These are phyloP conservation scores for Elaeagnus macrophylla DNA, from an alignment of 306 rosid genomes.

Conservation along the genomic window DNA sequence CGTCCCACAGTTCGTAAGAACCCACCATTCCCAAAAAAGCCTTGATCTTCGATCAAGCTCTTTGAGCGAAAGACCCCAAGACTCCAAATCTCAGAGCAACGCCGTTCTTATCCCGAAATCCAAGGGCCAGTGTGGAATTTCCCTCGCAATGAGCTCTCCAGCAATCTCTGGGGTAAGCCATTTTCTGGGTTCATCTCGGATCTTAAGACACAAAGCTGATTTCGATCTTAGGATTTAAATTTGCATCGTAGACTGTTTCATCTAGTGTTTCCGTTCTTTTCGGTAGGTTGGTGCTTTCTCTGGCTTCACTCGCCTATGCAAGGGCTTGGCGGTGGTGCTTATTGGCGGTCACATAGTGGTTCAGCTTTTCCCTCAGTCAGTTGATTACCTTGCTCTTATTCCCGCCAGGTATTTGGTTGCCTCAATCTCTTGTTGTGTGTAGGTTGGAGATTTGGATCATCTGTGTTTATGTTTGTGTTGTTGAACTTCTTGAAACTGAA, in stretches of 20 bases:
- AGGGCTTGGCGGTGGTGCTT: slow-evolving; percentile 59
- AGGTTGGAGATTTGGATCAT: neutral
- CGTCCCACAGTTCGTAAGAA: too few species aligned
- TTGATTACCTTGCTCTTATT: slow-evolving; percentile 70
- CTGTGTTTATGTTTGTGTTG: neutral
- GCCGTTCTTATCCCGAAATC: slow-evolving; percentile 3
- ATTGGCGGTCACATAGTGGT: slow-evolving; percentile 58
- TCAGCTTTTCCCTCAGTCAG: slow-evolving; percentile 49
- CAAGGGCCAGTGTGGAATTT: slow-evolving; percentile 7
- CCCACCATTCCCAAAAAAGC: too few species aligned
- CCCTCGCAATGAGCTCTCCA: slow-evolving; percentile 47
- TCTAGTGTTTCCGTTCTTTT: too few species aligned
- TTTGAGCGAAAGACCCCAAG: neutral
- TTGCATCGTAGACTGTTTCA: too few species aligned
- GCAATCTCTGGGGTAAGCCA: slow-evolving; percentile 37
- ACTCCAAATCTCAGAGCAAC: neutral
- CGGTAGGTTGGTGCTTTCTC: slow-evolving; percentile 23
- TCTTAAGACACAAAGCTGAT: too few species aligned
- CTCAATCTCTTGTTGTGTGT: neutral
- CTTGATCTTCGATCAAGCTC: too few species aligned
- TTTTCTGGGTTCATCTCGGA: neutral
- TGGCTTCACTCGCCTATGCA: slow-evolving; percentile 75
- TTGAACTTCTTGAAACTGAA: neutral
- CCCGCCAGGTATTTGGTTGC: slow-evolving; percentile 53
- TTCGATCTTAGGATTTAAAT: too few species aligned